These are phyloP conservation scores for Penstemon barbatus DNA, from an alignment of 257 asterid species.

Conservation along the genomic window DNA sequence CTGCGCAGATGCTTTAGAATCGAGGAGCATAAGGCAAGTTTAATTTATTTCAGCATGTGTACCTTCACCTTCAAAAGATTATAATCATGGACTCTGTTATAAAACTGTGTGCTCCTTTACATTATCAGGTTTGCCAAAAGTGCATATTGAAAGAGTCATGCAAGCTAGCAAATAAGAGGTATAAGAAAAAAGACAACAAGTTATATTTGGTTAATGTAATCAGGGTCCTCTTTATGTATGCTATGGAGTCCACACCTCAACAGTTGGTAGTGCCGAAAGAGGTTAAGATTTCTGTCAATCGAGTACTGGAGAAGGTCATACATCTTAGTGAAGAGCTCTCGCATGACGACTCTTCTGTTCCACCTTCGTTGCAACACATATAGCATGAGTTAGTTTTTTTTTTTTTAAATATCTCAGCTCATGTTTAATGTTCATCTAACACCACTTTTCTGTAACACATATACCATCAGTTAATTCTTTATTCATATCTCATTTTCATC, in stretches of 20 bases:
- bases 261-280: conserved; percentile 62
- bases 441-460: no score
- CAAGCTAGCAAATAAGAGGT: conserved; percentile 47
- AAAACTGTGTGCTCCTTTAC: background rate
- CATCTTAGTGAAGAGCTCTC: conserved; percentile 48
- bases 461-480: no score
- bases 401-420: no score
- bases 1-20: conserved; percentile 67
- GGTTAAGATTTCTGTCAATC: conserved; percentile 48
- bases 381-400: no score
- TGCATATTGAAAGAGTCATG: conserved; percentile 63
- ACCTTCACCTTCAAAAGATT: background rate
- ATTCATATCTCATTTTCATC: no score
- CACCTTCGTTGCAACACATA: no score
- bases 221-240: conserved; percentile 56
- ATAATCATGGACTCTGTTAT: background rate
- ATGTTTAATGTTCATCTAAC: no score
- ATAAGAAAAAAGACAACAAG: conserved; percentile 27
- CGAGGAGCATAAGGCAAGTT: conserved; percentile 64
- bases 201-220: conserved; percentile 48
- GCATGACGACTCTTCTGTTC: no score
- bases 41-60: background rate
- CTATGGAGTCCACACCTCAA: conserved; percentile 60
- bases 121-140: conserved; percentile 67
- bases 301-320: conserved; percentile 54